Base-by-base conservation (phyloP, 805 yeast species). In the Metschnikowia arizonensis region DNA sequence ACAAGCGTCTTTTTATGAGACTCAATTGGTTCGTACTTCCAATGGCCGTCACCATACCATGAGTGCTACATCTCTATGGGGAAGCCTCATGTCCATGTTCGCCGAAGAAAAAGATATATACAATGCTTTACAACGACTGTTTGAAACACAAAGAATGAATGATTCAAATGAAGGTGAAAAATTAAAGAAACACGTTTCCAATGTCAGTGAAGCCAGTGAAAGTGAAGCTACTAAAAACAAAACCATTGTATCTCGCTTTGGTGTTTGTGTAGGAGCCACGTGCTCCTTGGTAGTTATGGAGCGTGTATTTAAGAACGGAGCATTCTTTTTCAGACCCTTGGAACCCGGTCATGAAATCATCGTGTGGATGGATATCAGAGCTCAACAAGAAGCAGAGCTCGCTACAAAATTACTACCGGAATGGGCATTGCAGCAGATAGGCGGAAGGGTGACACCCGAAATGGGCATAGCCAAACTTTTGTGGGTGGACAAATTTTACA, bases 341-440 rank as follows among this genome's bases (percentile, higher is more conserved):
- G 50, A 36, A 28, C 47, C 36, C 4, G 53, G 53, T 5, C 66
- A 69, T 29, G 76, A 77, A 50, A 66, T 79, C 3, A 63, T 80
- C 4, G 66, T 80, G 40, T 80, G 85, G 85, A 80, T 80, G 84
- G 84, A 80, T 53, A 63, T 69, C 15, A 62, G 79, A 23, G 64
- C 80, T 2, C 52, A 46, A 2, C 33, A 54, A 1, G 72, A 77
- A 48, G 58, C 71, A 11, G 21, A 34, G 1, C 40, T 49, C 17
- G 47, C 76, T 5, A 68, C 73, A 32, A 33, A 44, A 21, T 43
- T 29, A 9, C 54, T 69, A 3, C 54, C 55, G 24, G 28, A 40
- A 7, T 56, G 56, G 5, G 59, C 56, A 5, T 39, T 46, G 6
- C 48, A 54, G 6, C 50, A 61, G 34, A 47, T 72, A 40, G 79